Percentiles rank a stretch among this genome's conserved stretches.
These are phyloP conservation scores for Lepidium sativum DNA, from an alignment of 345 rosid genomes.

Conservation along the genomic window DNA sequence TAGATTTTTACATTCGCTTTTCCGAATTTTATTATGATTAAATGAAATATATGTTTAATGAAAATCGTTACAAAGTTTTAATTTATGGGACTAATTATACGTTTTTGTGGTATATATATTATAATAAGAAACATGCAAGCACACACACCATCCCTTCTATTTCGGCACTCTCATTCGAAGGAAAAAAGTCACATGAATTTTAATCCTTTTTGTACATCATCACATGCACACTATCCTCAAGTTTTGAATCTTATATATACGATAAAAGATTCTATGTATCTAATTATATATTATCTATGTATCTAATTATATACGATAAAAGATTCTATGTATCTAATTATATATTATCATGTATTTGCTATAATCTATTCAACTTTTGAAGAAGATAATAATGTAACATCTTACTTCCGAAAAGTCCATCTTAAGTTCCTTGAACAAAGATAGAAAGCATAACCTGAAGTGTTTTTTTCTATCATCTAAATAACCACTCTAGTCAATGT, in stretches of 20 bases:
- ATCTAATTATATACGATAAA: too few relatives aligned
- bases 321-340: too few relatives aligned
- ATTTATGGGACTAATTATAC: neutral
- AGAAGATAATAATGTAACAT: too few relatives aligned
- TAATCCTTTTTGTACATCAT: conserved; percentile 39
- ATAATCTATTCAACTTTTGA: too few relatives aligned
- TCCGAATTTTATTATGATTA: neutral
- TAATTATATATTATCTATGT: neutral
- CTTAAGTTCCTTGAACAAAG: too few relatives aligned
- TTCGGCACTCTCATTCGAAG: conserved; percentile 22
- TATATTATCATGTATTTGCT: too few relatives aligned
- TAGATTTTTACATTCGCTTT: neutral
- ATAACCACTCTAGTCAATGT: too few relatives aligned
- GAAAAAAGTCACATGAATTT: conserved; percentile 46
- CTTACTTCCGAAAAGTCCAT: too few relatives aligned
- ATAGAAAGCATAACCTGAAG: too few relatives aligned
- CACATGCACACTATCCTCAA: conserved; percentile 45
- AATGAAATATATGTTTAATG: neutral
- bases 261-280: neutral
- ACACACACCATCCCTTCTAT: conserved; percentile 27
- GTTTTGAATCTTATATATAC: conserved; percentile 8
- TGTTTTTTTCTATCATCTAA: too few relatives aligned
- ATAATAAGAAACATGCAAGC: conserved; percentile 12
- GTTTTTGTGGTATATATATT: neutral
- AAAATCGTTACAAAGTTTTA: neutral